Base-by-base conservation (phyloP, 352 stramenopile species). In the Globisporangium camurandrum region DNA sequence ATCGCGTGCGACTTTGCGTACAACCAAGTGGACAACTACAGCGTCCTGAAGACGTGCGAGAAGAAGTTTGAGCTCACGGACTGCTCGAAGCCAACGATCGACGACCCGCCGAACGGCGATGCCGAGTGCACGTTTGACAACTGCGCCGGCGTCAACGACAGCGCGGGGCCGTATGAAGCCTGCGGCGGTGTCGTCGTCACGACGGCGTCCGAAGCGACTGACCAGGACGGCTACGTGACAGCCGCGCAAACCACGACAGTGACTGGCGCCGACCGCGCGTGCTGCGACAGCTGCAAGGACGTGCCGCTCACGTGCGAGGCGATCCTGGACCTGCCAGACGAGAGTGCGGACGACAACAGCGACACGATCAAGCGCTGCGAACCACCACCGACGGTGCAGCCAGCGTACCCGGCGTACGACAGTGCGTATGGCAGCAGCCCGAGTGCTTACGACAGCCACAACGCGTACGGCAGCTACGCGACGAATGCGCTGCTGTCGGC, bases 281-380 rank as follows among this genome's bases (percentile, higher is more conserved):
- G 76, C 50, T 88, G 76, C 59, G 49, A 82, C 27, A 59, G 43
- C 19, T 87, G 75, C 51, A 24, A 40, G 0, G 30, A 52, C 8
- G 28, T 44, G 2, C 52, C 54, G 38, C 57, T 66, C 20, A 50
- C 65, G 49, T 88, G 76, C 50, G 62, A 46, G 20, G 39, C 74
- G 22, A 61, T 88, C 26, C 49, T 86, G 2, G 50, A 70, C 10
- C 43, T 86, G 19, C 69, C 71, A 0, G n/a, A n/a, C n/a, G n/a
- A n/a, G n/a, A n/a, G n/a, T n/a, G n/a, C n/a, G n/a, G n/a, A n/a
- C n/a, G 51, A 71, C 8, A 39, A 26, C 6, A 19, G 63, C 2
- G 34, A 76, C 10, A 70, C 85, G 41, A 71, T 88, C 55, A 78
- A 69, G 62, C 71, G 74, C n/a, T 84, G 69, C 19, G 73, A 73